phyloP scores from a whole-genome alignment of 2,329 filamentous ascomycete species.

The Aspergillus proliferans region DNA sequence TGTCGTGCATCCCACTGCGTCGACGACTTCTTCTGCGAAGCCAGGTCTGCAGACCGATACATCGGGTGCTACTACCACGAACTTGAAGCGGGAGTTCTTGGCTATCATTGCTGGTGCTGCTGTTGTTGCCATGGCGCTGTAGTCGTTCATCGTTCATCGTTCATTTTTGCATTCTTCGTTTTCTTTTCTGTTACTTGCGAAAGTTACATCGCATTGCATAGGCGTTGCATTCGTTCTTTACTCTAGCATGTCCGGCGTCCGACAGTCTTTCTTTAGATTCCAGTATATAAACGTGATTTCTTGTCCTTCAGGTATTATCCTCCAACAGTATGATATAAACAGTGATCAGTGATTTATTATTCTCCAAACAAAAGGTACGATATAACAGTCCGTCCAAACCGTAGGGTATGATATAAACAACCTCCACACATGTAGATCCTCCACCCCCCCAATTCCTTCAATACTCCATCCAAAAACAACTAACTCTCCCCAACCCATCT shows the following conservation, averaged over 20 bases:
- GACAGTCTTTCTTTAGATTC: neutral
- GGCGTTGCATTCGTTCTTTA: neutral
- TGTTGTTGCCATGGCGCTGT: conserved; percentile 34
- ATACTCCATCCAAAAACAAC: neutral
- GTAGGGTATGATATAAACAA: neutral
- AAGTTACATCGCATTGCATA: neutral
- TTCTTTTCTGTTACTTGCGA: too few species aligned
- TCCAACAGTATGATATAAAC: neutral
- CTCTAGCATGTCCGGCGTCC: neutral
- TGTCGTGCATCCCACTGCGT: conserved; percentile 33
- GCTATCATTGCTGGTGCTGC: conserved; percentile 39
- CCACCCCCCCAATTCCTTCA: neutral
- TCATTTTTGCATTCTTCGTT: neutral
- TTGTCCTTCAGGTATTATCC: neutral
- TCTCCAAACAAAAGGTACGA: neutral
- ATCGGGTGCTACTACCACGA: conserved; percentile 22
- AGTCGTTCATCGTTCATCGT: conserved; percentile 1
- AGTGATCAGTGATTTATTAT: neutral
- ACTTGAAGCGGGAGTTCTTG: conserved; percentile 28
- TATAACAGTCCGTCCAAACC: neutral
- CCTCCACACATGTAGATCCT: neutral
- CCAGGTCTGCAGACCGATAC: conserved; percentile 38
- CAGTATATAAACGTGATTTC: neutral
- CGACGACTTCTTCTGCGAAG: conserved; percentile 17
- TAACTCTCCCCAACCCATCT: conserved; percentile 34